Base-by-base conservation (phyloP, 2,329 filamentous ascomycete genomes). In the Cadophora luteo-olivacea region DNA sequence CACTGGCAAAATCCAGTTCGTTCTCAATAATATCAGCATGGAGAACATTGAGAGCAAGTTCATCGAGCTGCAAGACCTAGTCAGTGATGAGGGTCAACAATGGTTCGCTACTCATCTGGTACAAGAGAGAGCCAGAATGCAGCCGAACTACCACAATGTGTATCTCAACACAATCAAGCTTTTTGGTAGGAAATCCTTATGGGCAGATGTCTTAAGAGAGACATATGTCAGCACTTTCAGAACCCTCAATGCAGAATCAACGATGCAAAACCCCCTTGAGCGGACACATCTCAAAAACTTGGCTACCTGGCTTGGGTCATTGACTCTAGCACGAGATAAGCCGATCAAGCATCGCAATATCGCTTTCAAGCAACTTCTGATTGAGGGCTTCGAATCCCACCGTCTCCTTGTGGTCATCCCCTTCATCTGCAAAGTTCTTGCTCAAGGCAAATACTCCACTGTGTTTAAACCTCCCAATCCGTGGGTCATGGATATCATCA, bases 51-150 rank as follows among this genome's bases (percentile, higher is more conserved):
- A 92, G 64, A 86, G 91, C 51, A 97, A 97, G 81, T 91, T 95
- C 75, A 85, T 86, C 64, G 94, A 97, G 73, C 86, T 99, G 48
- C 90, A 89, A 61, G 90, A 93, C 49, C 89, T 92, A 55, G 82
- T 99, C 60, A 89, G 93, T 62, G 88, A 91, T 64, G 89, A 90
- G 73, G 91, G 97, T 78, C 92, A 97, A 76, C 93, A 97, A 77
- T 99, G 96, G 96, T 99, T 99, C 77, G 96, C 97, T 7, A 90
- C 90, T 60, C 97, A 98, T 77, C 85, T 99, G 11, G 96, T 99
- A 2, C 95, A 97, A 77, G 93, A 97, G 78, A 93, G 97, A 57
- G 97, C 95, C 38, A 98, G 97, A 81, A 91, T 97, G 84, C 95
- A 99, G 78, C 94, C 95, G 6, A 99, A 99, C 79, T 98, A 97